Evolutionary conservation across 495 filamentous ascomycete species (phyloP).

Genomic region (Tuber indicum): DNA sequence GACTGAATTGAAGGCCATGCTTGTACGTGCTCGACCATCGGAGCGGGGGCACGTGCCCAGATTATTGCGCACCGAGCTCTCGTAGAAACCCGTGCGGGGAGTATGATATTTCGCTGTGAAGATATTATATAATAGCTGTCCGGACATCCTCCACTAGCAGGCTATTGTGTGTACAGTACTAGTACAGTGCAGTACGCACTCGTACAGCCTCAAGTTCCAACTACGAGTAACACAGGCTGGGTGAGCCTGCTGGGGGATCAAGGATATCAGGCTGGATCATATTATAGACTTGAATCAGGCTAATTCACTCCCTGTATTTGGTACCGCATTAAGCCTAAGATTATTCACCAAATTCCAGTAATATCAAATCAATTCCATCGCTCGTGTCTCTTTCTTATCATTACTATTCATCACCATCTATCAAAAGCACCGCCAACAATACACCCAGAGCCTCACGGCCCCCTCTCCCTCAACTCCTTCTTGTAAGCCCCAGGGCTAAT

Average conservation of each 20-base stretch:
- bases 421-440: background rate
- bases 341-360: background rate
- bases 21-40: background rate
- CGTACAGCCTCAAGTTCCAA: background rate
- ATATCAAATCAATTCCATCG: background rate
- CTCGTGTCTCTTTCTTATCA: background rate
- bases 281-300: background rate
- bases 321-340: background rate
- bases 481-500: slow-evolving; percentile 89
- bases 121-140: too few relatives aligned
- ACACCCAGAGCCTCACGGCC: slow-evolving; percentile 8
- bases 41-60: background rate
- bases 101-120: background rate
- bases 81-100: background rate
- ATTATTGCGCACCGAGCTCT: background rate
- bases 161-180: background rate
- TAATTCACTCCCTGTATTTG: background rate
- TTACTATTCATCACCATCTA: background rate
- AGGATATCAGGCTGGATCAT: background rate
- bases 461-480: slow-evolving; percentile 49
- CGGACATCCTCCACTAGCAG: background rate
- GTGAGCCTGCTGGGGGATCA: background rate
- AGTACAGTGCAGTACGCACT: too few relatives aligned
- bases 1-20: background rate
- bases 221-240: background rate